Percentiles rank a stretch among this genome's conserved stretches.
Conservation (phyloP, 2,329 filamentous ascomycete species). For the Elsinoe fawcettii region DNA sequence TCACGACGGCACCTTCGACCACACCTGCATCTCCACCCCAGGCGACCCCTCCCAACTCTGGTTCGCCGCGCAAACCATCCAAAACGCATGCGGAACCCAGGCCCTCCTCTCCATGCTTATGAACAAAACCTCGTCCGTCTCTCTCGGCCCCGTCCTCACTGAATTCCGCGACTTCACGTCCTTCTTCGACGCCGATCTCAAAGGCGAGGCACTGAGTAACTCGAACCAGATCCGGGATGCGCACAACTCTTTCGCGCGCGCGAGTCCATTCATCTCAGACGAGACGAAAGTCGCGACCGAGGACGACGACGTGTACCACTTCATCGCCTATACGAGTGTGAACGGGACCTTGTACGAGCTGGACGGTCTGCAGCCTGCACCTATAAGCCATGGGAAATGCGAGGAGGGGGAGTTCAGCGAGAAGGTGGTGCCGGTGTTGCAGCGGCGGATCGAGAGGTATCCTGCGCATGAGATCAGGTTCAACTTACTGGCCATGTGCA, state of each 20-base stretch:
- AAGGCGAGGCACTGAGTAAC: constrained; percentile 64
- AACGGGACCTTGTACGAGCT: constrained; percentile 81
- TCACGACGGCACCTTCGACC: constrained; percentile 74
- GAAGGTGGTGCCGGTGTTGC: constrained; percentile 79
- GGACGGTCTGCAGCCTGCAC: constrained; percentile 86
- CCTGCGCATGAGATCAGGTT: constrained; percentile 84
- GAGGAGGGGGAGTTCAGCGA: constrained; percentile 62
- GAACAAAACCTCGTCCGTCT: constrained; percentile 62
- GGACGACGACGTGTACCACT: constrained; percentile 90
- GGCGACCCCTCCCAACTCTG: constrained; percentile 50
- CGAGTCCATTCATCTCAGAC: constrained; percentile 88
- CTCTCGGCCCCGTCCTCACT: constrained; percentile 62
- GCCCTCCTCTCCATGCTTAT: constrained; percentile 85
- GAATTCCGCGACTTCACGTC: constrained; percentile 86
- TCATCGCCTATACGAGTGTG: constrained; percentile 86
- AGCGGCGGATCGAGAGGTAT: constrained; percentile 75
- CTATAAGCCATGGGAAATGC: constrained; percentile 79
- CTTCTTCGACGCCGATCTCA: constrained; percentile 61
- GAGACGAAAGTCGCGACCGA: constrained; percentile 63
- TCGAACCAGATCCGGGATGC: constrained; percentile 52
- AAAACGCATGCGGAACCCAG: constrained; percentile 96
- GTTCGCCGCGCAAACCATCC: constrained; percentile 95
- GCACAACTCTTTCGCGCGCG: constrained; percentile 84
- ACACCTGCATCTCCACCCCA: constrained; percentile 53
- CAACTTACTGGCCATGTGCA: constrained; percentile 87